Base-by-base conservation (phyloP, 2,329 filamentous ascomycete species). In the Amauroascus verrucosus region DNA sequence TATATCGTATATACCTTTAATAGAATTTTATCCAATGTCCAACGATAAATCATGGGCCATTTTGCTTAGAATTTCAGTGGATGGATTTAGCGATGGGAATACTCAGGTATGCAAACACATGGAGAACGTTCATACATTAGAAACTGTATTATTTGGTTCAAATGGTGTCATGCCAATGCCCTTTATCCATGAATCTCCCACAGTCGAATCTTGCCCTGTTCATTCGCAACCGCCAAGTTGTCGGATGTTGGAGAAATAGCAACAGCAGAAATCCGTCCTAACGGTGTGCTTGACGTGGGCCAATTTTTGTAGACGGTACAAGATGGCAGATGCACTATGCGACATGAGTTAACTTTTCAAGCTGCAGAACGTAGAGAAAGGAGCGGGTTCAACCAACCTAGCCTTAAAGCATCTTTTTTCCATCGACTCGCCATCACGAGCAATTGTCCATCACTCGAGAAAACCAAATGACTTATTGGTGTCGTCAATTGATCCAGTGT, bases 281-380 rank as follows among this genome's bases (percentile, higher is more conserved):
- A 71, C 0, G 90, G 89, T 54, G 93, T 98, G 67, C 86, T 84
- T 58, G 83, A 81, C 51, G 91, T 98, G 22, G 93, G 93, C 93
- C 93, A 98, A 70, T 98, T 98, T 63, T 84, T 83, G 76, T 93
- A 98, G 18, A 97, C 88, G 1, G 89, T 95, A 68, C 89, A 95
- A 61, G 81, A 90, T 0, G 91, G 90, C 60, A 98, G 72, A 69
- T 98, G 93, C 30, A 91, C 88, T 72, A 59, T 32, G 48, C 14
- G 40, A 40, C 14, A 3, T 57, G n/a, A 5, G 51, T 60, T 53
- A 59, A 54, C 28, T 41, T 11, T 54, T 32, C 30, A 14, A 35
- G n/a, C 9, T 11, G 8, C 14, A 9, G 16, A 38, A n/a, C 2
- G 6, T 4, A 38, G 14, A 38, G 35, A 14, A 41, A 2, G 16